phyloP scores from a whole-genome alignment of 257 asterid genomes.

The Haberlea rhodopensis region DNA sequence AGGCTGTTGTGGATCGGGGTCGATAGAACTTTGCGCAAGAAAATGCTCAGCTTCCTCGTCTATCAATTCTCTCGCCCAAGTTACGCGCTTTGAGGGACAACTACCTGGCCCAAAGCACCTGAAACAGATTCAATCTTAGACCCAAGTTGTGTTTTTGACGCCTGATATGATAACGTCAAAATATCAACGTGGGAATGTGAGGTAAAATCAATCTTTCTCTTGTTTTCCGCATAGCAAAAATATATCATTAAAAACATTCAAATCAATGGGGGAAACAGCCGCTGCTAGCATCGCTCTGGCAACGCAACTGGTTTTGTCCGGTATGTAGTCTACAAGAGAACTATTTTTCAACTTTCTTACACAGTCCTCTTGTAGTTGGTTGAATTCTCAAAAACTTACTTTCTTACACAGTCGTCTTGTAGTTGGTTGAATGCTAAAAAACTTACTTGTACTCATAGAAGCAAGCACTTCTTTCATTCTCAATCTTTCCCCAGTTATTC shows the following conservation, averaged over 20 bases:
- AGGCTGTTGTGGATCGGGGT: conserved; percentile 67
- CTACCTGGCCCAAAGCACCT: conserved; percentile 94
- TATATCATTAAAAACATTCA: no score
- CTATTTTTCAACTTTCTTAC: neutral
- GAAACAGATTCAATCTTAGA: conserved; percentile 24
- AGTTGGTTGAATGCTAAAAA: neutral
- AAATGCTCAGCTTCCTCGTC: conserved; percentile 87
- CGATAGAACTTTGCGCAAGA: conserved; percentile 62
- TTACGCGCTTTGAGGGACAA: conserved; percentile 69
- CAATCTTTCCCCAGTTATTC: conserved; percentile 91
- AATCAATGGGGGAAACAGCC: no score
- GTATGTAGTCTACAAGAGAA: neutral
- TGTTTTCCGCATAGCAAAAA: no score
- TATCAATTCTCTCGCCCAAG: conserved; percentile 81
- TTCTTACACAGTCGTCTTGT: conserved; percentile 9
- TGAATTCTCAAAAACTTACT: conserved; percentile 36
- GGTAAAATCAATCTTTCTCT: no score
- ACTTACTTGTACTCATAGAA: conserved; percentile 88
- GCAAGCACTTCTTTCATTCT: conserved; percentile 94
- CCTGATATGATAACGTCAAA: no score
- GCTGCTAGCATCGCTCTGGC: no score
- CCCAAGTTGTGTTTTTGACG: neutral
- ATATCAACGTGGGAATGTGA: no score
- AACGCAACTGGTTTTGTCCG: neutral
- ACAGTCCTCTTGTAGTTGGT: neutral